Evolutionary conservation across 2,329 filamentous ascomycete genomes (phyloP).

Genomic region (Nigrospora oryzae): DNA sequence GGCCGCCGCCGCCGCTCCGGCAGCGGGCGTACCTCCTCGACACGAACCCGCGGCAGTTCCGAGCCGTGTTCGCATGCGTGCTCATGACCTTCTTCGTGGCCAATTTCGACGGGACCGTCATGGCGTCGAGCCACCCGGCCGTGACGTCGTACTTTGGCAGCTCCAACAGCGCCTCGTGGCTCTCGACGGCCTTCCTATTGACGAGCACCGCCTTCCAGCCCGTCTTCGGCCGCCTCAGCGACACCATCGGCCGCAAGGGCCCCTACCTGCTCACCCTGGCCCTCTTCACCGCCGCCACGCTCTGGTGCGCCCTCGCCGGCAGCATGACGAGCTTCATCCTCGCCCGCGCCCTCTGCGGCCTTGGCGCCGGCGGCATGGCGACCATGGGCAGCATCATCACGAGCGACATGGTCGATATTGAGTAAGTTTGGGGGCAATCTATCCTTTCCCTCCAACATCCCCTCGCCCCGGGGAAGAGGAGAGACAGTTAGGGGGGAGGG

Average conservation of each 20-base stretch:
- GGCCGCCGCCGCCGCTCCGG: background rate
- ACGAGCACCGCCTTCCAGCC: slow-evolving; percentile 72
- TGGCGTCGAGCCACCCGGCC: slow-evolving; percentile 73
- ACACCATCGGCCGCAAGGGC: slow-evolving; percentile 61
- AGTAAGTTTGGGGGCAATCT: too few species aligned
- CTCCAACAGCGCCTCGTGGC: slow-evolving; percentile 74
- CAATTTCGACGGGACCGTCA: slow-evolving; percentile 70
- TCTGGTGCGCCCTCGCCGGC: slow-evolving; percentile 60
- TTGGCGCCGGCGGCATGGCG: slow-evolving; percentile 66
- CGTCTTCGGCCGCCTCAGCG: slow-evolving; percentile 64
- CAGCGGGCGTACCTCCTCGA: slow-evolving; percentile 30
- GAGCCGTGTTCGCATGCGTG: slow-evolving; percentile 52
- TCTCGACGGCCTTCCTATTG: slow-evolving; percentile 70
- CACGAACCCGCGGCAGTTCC: slow-evolving; percentile 44
- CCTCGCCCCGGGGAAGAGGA: too few species aligned
- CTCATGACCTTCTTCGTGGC: slow-evolving; percentile 49
- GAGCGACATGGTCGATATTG: slow-evolving; percentile 66
- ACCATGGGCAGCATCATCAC: slow-evolving; percentile 63
- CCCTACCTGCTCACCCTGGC: slow-evolving; percentile 56
- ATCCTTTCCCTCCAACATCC: background rate
- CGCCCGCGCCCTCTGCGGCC: slow-evolving; percentile 61
- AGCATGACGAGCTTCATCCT: slow-evolving; percentile 64
- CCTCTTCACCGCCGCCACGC: slow-evolving; percentile 56
- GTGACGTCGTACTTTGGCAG: slow-evolving; percentile 74
- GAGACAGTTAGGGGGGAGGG: too few species aligned